Base-by-base conservation (phyloP, 352 stramenopile genomes). In the Globisporangium takayamanum region DNA sequence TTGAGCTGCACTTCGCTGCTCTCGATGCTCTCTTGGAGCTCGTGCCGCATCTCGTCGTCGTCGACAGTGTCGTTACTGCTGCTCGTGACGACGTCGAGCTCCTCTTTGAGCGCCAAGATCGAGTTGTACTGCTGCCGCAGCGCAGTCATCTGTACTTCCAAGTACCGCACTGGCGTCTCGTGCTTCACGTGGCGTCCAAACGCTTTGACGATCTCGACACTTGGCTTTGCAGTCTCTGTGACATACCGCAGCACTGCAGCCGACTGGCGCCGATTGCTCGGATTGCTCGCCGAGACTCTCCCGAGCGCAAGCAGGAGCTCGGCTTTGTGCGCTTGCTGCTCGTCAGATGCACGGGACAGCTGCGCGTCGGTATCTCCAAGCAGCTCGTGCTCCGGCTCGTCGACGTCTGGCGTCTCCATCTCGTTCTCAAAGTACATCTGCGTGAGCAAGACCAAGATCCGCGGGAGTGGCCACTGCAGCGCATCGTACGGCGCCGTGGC, bases 121-220 rank as follows among this genome's bases (percentile, higher is more conserved):
- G 70, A 72, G 53, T 59, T 78, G 56, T 79, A 95, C 12, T 88
- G 56, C 60, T 89, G 78, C 3, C 83, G 80, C 49, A 95, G 70
- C 15, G 82, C 73, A 28, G 76, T 87, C 84, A 95, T 95, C 63
- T 95, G 86, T n/a, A 93, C 80, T 66, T 95, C 86, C 25, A 95
- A 66, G 53, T 90, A 93, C 25, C 86, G 80, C 46, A 94, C 76
- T 0, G 83, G 82, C 8, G 83, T 79, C 39, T 94, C 74, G 16
- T 69, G 65, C 52, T 92, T 94, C 47, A 95, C 62, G 55, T 89
- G 71, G 41, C 86, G 91, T 58, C 79, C 78, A 63, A 93, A 95
- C 12, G 80, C 78, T 33, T 89, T 92, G 10, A 92, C 80, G 28
- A 91, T 73, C 14, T 91, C 78, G 26, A 88, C 64, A 18, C 64